Conservation (phyloP, 441 rosid genomes). For the Adansonia rubrostipa region DNA sequence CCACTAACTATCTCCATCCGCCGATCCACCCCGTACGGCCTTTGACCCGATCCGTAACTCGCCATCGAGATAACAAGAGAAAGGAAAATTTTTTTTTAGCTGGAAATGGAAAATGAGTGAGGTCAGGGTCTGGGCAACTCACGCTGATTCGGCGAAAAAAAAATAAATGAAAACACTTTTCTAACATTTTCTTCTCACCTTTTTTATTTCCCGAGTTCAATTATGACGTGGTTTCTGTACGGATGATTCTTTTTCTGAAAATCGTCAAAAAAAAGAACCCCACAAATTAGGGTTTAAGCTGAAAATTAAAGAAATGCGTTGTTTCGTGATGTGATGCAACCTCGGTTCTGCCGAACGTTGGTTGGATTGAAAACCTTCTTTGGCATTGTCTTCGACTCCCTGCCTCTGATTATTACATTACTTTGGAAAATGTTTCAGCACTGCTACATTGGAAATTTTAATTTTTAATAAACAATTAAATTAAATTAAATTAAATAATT, state of each 20-base stretch:
- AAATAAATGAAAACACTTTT: neutral
- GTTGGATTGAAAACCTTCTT: constrained; percentile 22
- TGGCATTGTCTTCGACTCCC: neutral
- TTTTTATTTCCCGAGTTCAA: neutral
- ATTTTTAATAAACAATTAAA: neutral
- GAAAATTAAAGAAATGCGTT: constrained; percentile 23
- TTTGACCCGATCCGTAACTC: constrained; percentile 46
- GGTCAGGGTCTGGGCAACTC: constrained; percentile 3
- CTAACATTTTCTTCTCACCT: neutral
- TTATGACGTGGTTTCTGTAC: constrained; percentile 17
- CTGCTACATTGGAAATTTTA: neutral
- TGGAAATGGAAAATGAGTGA: neutral
- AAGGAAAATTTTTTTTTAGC: neutral
- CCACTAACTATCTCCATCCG: constrained; percentile 68
- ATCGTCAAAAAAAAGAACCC: neutral
- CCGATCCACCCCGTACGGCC: constrained; percentile 41
- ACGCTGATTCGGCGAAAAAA: neutral
- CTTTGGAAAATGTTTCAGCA: neutral
- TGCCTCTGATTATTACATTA: neutral
- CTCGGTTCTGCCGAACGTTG: constrained; percentile 33
- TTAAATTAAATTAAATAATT: neutral
- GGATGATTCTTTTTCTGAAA: constrained; percentile 14
- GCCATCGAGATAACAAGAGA: constrained; percentile 35
- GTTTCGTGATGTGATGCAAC: constrained; percentile 28
- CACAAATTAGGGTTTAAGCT: neutral